These are phyloP conservation scores for Sapria himalayana DNA, from an alignment of 345 rosid genomes.

Conservation along the genomic window DNA sequence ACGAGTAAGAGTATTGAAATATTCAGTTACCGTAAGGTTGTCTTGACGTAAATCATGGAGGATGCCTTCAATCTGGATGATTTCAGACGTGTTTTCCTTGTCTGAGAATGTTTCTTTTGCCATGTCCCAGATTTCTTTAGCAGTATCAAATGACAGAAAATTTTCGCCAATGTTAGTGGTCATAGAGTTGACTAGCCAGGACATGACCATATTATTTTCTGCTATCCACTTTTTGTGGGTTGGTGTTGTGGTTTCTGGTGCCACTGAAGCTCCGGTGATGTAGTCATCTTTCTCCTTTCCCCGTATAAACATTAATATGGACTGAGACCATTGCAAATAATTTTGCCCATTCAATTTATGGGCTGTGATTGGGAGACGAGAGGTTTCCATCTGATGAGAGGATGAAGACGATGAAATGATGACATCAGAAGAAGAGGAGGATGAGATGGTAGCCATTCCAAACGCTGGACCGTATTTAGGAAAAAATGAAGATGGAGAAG, in stretches of 20 bases:
- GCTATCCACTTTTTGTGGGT: too few relatives aligned
- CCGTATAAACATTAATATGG: not conserved
- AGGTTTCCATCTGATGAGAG: not conserved
- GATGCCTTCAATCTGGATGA: not conserved
- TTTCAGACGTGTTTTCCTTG: not conserved
- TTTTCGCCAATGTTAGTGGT: too few relatives aligned
- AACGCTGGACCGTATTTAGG: not conserved
- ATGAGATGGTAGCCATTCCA: not conserved
- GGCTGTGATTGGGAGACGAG: not conserved
- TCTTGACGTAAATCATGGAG: not conserved
- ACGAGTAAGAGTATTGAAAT: not conserved
- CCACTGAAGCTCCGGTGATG: not conserved
- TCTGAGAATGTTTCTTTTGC: not conserved
- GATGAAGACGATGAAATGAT: not conserved
- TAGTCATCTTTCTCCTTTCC: not conserved
- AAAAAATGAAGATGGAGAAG: too few relatives aligned
- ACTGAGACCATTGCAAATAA: not conserved
- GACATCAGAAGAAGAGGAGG: not conserved
- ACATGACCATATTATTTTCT: too few relatives aligned
- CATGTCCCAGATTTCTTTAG: not conserved
- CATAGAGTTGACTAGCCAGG: too few relatives aligned
- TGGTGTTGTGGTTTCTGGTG: not conserved
- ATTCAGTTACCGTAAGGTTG: not conserved
- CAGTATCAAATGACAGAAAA: not conserved
- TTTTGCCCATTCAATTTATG: not conserved